Evolutionary conservation across 139 green algal genomes (phyloP), one percentile per base, ranked within the genome.

Genomic region (Chlamydomonas eustigma): DNA sequence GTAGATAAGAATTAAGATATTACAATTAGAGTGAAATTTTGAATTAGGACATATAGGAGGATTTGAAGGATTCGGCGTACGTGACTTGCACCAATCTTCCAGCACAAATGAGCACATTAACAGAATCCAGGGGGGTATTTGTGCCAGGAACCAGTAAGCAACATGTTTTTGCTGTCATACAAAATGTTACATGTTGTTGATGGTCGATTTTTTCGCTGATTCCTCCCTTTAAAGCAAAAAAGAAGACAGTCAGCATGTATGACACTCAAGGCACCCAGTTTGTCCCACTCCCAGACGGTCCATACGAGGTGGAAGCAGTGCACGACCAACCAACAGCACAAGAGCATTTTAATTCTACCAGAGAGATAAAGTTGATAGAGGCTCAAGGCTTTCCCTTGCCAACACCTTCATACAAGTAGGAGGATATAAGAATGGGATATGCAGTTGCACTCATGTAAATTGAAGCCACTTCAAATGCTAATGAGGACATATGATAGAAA

Each of bases 311-410:
- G 1, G 50, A 51, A 1, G 0, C 64, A 2, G 51, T 84, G 12
- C 32, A 5, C 22, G 30, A 77, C 30, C 68, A 80, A 33, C 2
- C 58, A 0, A 70, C 30, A 1, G 76, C 75, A 22, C 76, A 82
- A 22, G 5, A 36, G 0, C 76, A 86, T 31, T 86, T 83, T n/a
- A 52, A 79, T 6, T 18, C 52, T 0, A 80, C 66, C 0, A 52
- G 81, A 0, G 76, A 86, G 44, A 82, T 86, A 31, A 86, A 86
- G 73, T 73, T 86, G 0, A 80, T 76, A 50, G 76, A 82, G 22
- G 25, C 67, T 1, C 39, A 75, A 4, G 80, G 80, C 37, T 52
- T 64, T 30, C 44, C 74, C 2, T 39, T 82, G 18, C 76, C 80
- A 2, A 1, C 25, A 3, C 71, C 76, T 0, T 80, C 80, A 0